Conservation (phyloP, 345 rosid species). For the Punica granatum region DNA sequence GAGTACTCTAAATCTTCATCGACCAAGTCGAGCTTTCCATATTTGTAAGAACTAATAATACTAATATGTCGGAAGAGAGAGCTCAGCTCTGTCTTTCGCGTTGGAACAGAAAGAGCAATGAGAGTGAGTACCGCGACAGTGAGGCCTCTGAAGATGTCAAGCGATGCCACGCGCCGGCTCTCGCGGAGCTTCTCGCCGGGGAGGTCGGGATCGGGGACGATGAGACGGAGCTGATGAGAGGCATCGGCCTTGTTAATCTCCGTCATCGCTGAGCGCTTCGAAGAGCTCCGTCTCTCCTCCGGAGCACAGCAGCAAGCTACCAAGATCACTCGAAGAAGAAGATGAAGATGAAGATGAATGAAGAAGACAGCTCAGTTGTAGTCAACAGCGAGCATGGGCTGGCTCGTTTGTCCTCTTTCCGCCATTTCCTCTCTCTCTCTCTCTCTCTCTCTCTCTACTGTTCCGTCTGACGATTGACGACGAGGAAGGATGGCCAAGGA, state of each 20-base stretch:
- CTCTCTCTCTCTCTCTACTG: too few relatives aligned
- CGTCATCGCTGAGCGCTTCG: conserved; percentile 21
- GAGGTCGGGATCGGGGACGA: conserved; percentile 17
- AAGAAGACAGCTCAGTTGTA: conserved; percentile 1
- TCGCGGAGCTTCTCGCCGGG: conserved; percentile 19
- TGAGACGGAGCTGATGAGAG: conserved; percentile 25
- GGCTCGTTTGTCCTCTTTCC: too few relatives aligned
- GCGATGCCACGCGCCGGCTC: conserved; percentile 49
- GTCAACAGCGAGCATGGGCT: too few relatives aligned
- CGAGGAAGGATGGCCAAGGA: too few relatives aligned
- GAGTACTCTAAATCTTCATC: not conserved
- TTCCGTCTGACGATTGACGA: too few relatives aligned
- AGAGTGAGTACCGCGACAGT: conserved; percentile 56
- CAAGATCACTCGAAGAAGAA: too few relatives aligned
- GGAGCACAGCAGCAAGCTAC: not conserved
- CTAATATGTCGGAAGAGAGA: not conserved
- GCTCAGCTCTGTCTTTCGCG: not conserved
- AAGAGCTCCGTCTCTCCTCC: not conserved
- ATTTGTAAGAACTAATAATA: not conserved
- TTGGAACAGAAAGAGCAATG: not conserved
- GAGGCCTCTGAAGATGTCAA: conserved; percentile 88
- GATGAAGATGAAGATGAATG: too few relatives aligned
- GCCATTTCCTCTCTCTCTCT: too few relatives aligned
- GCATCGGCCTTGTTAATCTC: conserved; percentile 40
- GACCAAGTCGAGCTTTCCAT: not conserved